phyloP scores from a whole-genome alignment of 176 grass and related monocot species.

The Saccharum spontaneum region DNA sequence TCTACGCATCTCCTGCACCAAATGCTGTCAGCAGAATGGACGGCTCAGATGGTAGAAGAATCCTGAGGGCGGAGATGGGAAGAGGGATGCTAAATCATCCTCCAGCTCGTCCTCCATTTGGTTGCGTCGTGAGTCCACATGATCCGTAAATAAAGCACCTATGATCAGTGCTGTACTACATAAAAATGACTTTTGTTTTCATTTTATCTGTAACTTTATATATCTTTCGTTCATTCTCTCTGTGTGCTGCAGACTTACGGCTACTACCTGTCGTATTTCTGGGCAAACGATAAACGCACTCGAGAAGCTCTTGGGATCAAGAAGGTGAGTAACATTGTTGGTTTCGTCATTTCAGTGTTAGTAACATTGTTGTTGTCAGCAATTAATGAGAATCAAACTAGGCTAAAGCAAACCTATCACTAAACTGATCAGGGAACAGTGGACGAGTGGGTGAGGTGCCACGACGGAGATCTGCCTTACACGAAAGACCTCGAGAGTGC shows the following conservation, averaged over 20 bases:
- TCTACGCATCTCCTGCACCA: neutral
- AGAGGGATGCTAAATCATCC: neutral
- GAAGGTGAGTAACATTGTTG: neutral
- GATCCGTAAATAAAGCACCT: neutral
- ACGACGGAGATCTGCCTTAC: conserved; percentile 26
- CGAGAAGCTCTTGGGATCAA: conserved; percentile 8
- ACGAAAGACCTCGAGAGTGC: neutral
- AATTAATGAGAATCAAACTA: neutral
- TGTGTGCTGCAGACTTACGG: neutral
- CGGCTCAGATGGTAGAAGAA: neutral
- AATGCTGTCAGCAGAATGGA: neutral
- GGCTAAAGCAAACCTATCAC: neutral
- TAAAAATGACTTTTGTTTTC: neutral
- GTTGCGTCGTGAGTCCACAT: neutral
- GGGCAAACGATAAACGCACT: conserved; percentile 1
- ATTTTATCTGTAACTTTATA: neutral
- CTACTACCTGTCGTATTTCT: conserved; percentile 2
- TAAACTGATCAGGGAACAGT: conserved; percentile 34
- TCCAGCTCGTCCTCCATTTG: neutral
- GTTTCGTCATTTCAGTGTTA: neutral
- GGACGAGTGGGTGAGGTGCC: conserved; percentile 51
- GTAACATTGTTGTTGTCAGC: neutral
- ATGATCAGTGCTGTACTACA: neutral
- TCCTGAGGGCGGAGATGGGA: neutral
- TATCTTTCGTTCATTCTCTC: neutral